Base-by-base conservation (phyloP, 139 green algal species). In the Parachlorella kessleri region DNA sequence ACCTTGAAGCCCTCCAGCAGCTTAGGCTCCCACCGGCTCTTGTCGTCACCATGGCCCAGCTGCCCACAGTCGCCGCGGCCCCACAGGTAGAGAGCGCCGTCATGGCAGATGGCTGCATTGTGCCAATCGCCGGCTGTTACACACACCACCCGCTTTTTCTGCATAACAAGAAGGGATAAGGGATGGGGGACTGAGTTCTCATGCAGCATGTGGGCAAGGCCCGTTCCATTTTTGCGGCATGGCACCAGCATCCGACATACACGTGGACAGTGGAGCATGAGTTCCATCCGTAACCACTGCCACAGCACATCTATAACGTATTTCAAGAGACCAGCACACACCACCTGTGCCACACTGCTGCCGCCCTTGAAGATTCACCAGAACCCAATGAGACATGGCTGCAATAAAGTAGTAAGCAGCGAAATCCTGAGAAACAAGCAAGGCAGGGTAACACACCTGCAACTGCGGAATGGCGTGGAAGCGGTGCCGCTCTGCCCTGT, bases 41-140 rank as follows among this genome's bases (percentile, higher is more conserved):
- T 81, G 55, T 85, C 76, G 77, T 96, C 85, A 4, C 88, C 88
- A 40, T 90, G 72, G 32, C 93, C 93, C 53, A 97, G 89, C 85
- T 96, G 92, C 6, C 90, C 90, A 59, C 82, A 89, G 82, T 96
- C 92, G 33, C 90, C 70, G 23, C 91, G 83, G 69, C 94, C 94
- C 94, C 94, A 97, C 35, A 92, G 30, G 69, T 89, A 95, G 23
- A 97, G 71, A 9, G 82, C 53, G 5, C 91, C 90, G 55, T 64
- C 55, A 4, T 70, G 7, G n/a, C 81, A 81, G 4, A 97, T 84
- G 3, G 92, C 93, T 4, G 73, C 88, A 28, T 81, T 88, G 84
- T 94, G 90, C 64, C 91, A 81, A 37, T 94, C 89, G 14, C 93
- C 93, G 28, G 86, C 80, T 55, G 87, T 85, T 23, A 95, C 76